These are phyloP conservation scores for Ceriops decandra DNA, from an alignment of 345 rosid species.

Conservation along the genomic window DNA sequence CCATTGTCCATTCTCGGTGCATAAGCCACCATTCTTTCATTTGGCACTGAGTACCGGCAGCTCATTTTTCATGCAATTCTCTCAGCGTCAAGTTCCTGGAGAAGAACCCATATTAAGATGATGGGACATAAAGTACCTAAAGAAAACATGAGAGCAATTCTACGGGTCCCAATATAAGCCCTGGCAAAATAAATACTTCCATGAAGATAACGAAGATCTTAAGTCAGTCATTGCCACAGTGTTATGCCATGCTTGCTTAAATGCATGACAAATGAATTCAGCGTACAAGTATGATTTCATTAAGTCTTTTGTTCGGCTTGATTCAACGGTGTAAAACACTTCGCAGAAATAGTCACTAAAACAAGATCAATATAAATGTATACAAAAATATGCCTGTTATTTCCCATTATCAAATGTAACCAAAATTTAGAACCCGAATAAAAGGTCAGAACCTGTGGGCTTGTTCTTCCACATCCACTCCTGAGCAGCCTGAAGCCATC, in stretches of 20 bases:
- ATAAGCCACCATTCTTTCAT: neutral
- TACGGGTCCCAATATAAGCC: neutral
- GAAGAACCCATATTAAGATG: neutral
- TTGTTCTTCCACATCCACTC: conserved; percentile 74
- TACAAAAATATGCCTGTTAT: too few species aligned
- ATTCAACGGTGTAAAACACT: too few species aligned
- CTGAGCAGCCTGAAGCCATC: conserved; percentile 45
- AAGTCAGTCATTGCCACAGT: too few species aligned
- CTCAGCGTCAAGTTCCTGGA: conserved; percentile 34
- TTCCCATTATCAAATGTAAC: neutral
- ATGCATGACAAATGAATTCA: too few species aligned
- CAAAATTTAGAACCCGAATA: conserved; percentile 11
- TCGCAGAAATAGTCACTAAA: too few species aligned
- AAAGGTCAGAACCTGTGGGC: conserved; percentile 51
- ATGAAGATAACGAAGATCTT: neutral
- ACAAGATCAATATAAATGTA: too few species aligned
- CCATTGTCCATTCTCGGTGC: neutral
- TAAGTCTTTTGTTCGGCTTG: too few species aligned
- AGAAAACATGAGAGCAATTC: neutral
- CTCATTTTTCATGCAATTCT: neutral
- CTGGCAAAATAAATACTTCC: neutral
- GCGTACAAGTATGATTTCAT: too few species aligned
- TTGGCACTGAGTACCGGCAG: neutral
- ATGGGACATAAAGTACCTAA: neutral
- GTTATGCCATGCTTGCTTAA: too few species aligned